Conservation (phyloP, 352 stramenopile genomes). For the Pythium dissotocum region DNA sequence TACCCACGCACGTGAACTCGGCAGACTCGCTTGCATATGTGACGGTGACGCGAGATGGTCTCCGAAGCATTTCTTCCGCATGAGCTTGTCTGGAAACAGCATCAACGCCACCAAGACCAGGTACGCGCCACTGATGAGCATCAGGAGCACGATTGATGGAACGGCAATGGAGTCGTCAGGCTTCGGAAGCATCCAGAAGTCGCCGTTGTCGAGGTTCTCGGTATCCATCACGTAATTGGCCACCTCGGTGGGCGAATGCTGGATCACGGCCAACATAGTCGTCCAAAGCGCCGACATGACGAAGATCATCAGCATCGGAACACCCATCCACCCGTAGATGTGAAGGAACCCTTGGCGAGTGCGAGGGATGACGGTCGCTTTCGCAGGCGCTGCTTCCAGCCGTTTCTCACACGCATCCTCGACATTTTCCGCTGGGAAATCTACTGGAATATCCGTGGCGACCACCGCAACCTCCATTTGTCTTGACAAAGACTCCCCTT, state of each 20-base stretch:
- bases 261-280: constrained; percentile 39
- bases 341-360: neutral
- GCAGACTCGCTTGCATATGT: neutral
- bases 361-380: neutral
- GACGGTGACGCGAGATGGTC: neutral
- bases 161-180: constrained; percentile 24
- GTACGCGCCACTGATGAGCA: constrained; percentile 35
- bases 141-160: constrained; percentile 27
- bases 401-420: neutral
- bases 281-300: constrained; percentile 36
- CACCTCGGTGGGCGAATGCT: constrained; percentile 38
- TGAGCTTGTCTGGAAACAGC: constrained; percentile 17
- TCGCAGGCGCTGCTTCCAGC: neutral
- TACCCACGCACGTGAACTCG: neutral
- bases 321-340: constrained; percentile 38
- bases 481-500: neutral
- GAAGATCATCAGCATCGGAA: constrained; percentile 47
- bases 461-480: neutral
- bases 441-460: neutral
- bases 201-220: constrained; percentile 38
- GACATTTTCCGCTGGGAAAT: neutral
- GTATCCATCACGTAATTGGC: constrained; percentile 47
- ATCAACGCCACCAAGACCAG: constrained; percentile 31
- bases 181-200: constrained; percentile 44
- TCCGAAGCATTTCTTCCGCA: neutral